phyloP scores from a whole-genome alignment of 192 early-diverging fungal genomes.

The Spizellomyces punctatus region DNA sequence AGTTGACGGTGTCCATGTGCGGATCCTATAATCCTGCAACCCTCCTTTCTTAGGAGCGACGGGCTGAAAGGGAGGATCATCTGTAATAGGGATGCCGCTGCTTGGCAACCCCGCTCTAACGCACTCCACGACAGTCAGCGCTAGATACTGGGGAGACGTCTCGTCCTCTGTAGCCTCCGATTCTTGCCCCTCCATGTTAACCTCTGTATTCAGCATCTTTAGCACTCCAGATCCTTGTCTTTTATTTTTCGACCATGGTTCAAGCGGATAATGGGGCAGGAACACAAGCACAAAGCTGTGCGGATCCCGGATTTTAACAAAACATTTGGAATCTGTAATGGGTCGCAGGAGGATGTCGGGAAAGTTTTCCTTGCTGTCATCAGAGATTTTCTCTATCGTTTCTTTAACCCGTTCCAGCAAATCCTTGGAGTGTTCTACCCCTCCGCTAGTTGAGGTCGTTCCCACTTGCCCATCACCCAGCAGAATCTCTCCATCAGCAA shows the following conservation, averaged over 20 bases:
- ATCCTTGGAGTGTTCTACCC: slow-evolving; percentile 9
- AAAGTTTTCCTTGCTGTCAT: neutral
- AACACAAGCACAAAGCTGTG: slow-evolving; percentile 43
- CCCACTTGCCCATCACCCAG: neutral
- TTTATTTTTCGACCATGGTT: neutral
- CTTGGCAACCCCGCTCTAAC: slow-evolving; percentile 15
- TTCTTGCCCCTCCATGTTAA: neutral
- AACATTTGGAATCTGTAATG: slow-evolving; percentile 32
- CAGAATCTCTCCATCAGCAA: slow-evolving; percentile 39
- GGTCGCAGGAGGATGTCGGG: slow-evolving; percentile 4
- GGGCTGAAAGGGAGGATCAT: slow-evolving; percentile 5
- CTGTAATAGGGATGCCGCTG: slow-evolving; percentile 24
- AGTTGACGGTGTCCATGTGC: too few relatives aligned
- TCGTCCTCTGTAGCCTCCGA: slow-evolving; percentile 1
- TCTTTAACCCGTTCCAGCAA: slow-evolving; percentile 32
- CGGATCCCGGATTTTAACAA: slow-evolving; percentile 40
- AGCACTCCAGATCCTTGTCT: too few relatives aligned
- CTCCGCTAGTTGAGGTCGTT: neutral
- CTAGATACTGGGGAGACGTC: slow-evolving; percentile 8
- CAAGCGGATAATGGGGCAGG: slow-evolving; percentile 20
- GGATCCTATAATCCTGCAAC: too few relatives aligned
- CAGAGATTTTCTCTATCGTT: neutral
- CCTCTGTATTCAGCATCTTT: neutral
- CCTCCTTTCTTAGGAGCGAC: neutral
- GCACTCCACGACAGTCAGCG: slow-evolving; percentile 36